phyloP scores from a whole-genome alignment of 1,139 yeast species.

The Blastobotrys illinoisensis region DNA sequence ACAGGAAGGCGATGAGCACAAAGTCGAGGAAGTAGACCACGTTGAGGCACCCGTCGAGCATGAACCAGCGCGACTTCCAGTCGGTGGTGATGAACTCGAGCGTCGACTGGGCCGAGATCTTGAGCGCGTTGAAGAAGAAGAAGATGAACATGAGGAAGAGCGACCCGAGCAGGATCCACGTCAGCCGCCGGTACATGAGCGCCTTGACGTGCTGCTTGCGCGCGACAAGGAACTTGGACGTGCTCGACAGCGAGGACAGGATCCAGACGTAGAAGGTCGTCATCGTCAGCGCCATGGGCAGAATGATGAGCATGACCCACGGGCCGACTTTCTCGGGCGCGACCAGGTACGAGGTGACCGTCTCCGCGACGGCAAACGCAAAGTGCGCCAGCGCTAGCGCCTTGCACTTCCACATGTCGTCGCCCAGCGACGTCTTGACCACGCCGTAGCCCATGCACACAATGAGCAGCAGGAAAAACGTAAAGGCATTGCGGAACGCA shows the following conservation, averaged over 20 bases:
- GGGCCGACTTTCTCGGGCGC: constrained; percentile 43
- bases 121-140: constrained; percentile 61
- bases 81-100: constrained; percentile 76
- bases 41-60: constrained; percentile 93
- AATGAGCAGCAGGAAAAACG: constrained; percentile 79
- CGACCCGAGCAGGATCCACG: constrained; percentile 68
- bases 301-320: constrained; percentile 46
- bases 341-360: constrained; percentile 60
- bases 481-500: constrained; percentile 77
- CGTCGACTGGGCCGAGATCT: constrained; percentile 67
- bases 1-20: constrained; percentile 77
- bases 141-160: constrained; percentile 56
- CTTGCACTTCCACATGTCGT: constrained; percentile 73
- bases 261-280: constrained; percentile 71
- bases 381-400: constrained; percentile 72
- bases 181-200: constrained; percentile 73
- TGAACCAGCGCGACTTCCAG: constrained; percentile 89
- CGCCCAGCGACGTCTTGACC: constrained; percentile 74
- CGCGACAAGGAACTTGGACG: constrained; percentile 66
- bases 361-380: constrained; percentile 58
- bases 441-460: constrained; percentile 94
- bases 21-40: constrained; percentile 80
- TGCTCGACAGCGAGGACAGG: constrained; percentile 64
- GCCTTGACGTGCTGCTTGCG: constrained; percentile 92
- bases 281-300: constrained; percentile 69